Evolutionary conservation across 2,329 filamentous ascomycete genomes (phyloP), one percentile per base, ranked within the genome.

Genomic region (Aspergillus sp.): DNA sequence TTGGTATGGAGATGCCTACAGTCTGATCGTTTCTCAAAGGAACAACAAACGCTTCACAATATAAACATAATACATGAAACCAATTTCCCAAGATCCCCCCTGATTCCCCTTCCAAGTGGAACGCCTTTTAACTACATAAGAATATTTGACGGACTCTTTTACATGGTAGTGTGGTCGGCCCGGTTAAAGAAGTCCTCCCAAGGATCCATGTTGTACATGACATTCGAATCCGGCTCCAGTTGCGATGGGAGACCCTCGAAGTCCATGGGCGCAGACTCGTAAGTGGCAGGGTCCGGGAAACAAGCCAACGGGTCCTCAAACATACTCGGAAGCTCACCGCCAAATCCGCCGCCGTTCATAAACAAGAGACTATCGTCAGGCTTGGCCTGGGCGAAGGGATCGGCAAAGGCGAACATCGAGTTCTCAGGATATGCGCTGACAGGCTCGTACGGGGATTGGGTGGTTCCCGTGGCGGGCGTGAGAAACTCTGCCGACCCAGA

Each of bases 301-400:
- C 45, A 47, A 11, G 45, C 45, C 45, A 47, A 16, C 3, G 45
- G 45, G 12, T 47, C 45, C 14, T 52, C 50, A 32, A 52, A 39
- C n/a, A 31, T 31, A 36, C 24, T 52, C 14, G n/a, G 31, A 11
- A 31, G 24, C 10, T 51, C 49, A 32, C 51, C 54, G 22, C 51
- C 54, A 36, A 57, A 57, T 31, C 20, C 47, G 20, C 20, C 47
- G 29, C 49, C 49, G 47, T 50, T 58, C 32, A 52, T 50, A 12
- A 55, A 55, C n/a, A 55, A 9, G 47, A 58, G 24, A 20, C 46
- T 54, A 22, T 55, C 52, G 9, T 58, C 57, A 20, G 49, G 22
- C n/a, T 57, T 57, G 20, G 39, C 7, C 24, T 57, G 49, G 26
- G 32, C 18, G 26, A 45, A 57, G 14, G 55, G 24, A 6, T 57